Evolutionary conservation across 305 asterid species (phyloP), one percentile per base, ranked within the genome.

Genomic region (Euphrasia arctica): DNA sequence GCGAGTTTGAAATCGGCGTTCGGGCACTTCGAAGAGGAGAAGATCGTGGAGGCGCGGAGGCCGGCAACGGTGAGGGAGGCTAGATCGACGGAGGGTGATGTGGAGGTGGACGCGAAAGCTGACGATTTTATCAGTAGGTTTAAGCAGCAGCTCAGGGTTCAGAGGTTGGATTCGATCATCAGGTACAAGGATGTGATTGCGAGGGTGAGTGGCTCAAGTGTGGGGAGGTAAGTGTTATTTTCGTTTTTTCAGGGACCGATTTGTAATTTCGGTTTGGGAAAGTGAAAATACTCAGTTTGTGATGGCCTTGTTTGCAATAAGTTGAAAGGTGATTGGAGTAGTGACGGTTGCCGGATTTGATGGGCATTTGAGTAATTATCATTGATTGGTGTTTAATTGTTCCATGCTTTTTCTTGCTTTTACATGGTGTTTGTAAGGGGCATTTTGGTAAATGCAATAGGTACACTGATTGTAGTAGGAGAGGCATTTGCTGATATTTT

Each of bases 101-200:
- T 75, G 7, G 92, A 72, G 52, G 96, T 90, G 0, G 97, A 90
- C 60, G 90, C 95, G 0, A 90, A 76, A 45, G 96, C 96, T 1
- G 96, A 88, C 60, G 96, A 81, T 62, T 90, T 90, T 78, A 90
- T 90, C 70, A 88, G 85, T 78, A 82, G 55, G 68, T 90, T 90
- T 45, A 88, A 84, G 86, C 85, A 88, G 74, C 95, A 90, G 88
- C 63, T 90, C 70, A 85, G 84, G 88, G 75, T 90, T 57, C 97
- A 88, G 95, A 80, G 95, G 80, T 0, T 82, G 79, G 93, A 85
- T 13, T 90, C 95, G 14, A 79, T 88, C 74, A 62, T 85, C 58
- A 77, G 86, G 88, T 73, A 79, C 81, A 82, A 82, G 87, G 95
- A 85, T 29, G 72, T 78, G 87, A 77, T 82, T 39, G 81, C 86